These are phyloP conservation scores for Pythium rishiriense DNA, from an alignment of 352 stramenopile species.

Conservation along the genomic window DNA sequence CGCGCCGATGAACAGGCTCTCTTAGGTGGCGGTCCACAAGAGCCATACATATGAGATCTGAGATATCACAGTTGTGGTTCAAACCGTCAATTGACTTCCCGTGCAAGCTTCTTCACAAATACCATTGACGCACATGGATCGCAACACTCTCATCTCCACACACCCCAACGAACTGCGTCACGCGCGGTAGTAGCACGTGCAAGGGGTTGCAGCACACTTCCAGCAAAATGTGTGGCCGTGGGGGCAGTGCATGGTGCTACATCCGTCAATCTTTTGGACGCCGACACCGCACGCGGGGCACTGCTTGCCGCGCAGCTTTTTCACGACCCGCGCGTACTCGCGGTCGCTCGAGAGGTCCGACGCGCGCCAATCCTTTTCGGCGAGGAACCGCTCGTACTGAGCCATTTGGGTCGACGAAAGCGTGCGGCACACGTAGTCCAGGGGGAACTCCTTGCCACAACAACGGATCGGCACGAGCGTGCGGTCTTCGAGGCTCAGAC, in stretches of 20 bases:
- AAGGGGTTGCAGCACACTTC: conserved; percentile 25
- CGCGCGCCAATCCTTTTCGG: conserved; percentile 20
- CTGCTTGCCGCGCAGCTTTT: conserved; percentile 19
- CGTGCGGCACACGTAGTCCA: conserved; percentile 33
- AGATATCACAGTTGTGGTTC: too few species aligned
- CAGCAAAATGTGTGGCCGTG: conserved; percentile 46
- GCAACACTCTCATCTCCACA: too few species aligned
- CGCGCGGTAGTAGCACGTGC: conserved; percentile 18
- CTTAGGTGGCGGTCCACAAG: too few species aligned
- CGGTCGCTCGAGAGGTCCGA: conserved; percentile 24
- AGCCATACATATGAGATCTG: too few species aligned
- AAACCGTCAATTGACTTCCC: too few species aligned
- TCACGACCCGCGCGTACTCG: conserved; percentile 23
- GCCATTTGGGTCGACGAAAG: conserved; percentile 10
- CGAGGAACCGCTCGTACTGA: conserved; percentile 24
- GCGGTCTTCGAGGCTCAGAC: conserved; percentile 32
- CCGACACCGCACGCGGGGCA: conserved; percentile 27
- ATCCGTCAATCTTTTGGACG: conserved; percentile 21
- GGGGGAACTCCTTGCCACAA: conserved; percentile 42
- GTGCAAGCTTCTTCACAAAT: too few species aligned
- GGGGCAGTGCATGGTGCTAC: conserved; percentile 24
- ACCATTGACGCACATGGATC: too few species aligned
- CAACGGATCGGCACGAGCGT: conserved; percentile 37
- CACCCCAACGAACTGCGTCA: too few species aligned
- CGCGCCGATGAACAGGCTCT: too few species aligned